These are phyloP conservation scores for Xerophyta viscosa DNA, from an alignment of 106 monocot genomes.

Conservation along the genomic window DNA sequence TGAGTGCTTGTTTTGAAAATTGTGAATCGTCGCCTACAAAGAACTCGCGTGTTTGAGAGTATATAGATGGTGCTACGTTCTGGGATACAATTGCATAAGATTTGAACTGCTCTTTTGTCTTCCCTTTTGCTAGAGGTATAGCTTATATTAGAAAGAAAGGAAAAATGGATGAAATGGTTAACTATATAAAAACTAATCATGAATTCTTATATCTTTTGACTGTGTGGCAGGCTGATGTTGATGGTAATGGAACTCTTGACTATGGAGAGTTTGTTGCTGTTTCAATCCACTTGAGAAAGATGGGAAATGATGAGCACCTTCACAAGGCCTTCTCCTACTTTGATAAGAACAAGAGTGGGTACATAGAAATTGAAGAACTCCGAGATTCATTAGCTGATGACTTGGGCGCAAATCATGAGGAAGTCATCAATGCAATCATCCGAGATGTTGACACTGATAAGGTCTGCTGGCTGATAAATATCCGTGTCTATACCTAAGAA, in stretches of 20 bases:
- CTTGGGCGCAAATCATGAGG: conserved; percentile 45
- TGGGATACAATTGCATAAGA: no score
- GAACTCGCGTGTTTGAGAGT: no score
- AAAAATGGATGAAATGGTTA: no score
- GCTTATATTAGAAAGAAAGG: no score
- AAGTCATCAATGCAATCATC: conserved; percentile 53
- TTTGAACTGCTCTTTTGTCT: no score
- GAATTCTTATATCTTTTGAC: no score
- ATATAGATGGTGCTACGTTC: no score
- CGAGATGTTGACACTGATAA: conserved; percentile 62
- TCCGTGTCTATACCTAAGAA: no score
- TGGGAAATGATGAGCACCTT: conserved; percentile 58
- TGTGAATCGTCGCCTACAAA: no score
- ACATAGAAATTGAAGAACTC: conserved; percentile 70
- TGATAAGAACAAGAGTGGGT: conserved; percentile 55
- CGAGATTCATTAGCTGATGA: conserved; percentile 43
- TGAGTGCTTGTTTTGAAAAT: no score
- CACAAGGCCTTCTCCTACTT: conserved; percentile 56
- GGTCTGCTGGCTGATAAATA: conserved; percentile 20
- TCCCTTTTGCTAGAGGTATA: no score
- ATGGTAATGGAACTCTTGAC: conserved; percentile 47
- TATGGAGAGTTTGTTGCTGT: conserved; percentile 54
- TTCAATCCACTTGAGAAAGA: conserved; percentile 38
- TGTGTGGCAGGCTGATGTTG: conserved; percentile 50
- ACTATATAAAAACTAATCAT: no score